A percentile compares a stretch with the other conserved stretches of the same genome.
These are phyloP conservation scores for Drosera spatulata DNA, from an alignment of 179 eudicot genomes.

Conservation along the genomic window DNA sequence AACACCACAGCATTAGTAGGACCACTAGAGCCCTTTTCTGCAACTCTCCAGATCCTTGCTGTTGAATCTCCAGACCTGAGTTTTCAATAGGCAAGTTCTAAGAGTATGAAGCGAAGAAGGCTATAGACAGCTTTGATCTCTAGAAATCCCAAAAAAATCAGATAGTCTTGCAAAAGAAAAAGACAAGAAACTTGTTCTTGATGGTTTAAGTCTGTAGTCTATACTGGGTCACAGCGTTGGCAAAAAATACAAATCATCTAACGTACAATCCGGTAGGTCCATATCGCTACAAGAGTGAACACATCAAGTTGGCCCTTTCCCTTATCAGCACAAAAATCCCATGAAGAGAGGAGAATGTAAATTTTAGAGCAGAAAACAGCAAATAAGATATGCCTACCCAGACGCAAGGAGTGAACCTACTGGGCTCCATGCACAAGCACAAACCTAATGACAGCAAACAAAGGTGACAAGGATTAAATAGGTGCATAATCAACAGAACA, in stretches of 20 bases:
- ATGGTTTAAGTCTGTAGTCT: too few species aligned
- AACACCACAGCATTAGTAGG: slow-evolving; percentile 42
- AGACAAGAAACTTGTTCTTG: too few species aligned
- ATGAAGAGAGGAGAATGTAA: too few species aligned
- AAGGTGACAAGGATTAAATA: background rate
- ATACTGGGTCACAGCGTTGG: too few species aligned
- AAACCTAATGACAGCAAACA: slow-evolving; percentile 41
- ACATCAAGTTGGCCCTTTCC: too few species aligned
- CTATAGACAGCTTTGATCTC: background rate
- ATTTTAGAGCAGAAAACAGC: background rate
- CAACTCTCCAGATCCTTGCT: slow-evolving; percentile 82
- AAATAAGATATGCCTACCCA: slow-evolving; percentile 43
- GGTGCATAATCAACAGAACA: background rate
- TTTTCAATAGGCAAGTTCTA: slow-evolving; percentile 15
- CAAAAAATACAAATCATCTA: too few species aligned
- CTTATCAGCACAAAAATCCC: too few species aligned
- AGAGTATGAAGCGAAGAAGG: too few species aligned
- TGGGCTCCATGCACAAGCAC: slow-evolving; percentile 99
- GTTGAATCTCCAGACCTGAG: slow-evolving; percentile 94
- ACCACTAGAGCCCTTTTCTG: slow-evolving; percentile 38
- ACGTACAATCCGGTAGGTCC: too few species aligned
- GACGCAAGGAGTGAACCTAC: slow-evolving; percentile 86
- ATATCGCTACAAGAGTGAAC: too few species aligned
- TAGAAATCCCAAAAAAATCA: too few species aligned
- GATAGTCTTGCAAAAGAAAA: too few species aligned